A percentile compares a stretch with the other conserved stretches of the same genome.
These are phyloP conservation scores for Calonectria crousiana DNA, from an alignment of 2,329 filamentous ascomycete species.

Conservation along the genomic window DNA sequence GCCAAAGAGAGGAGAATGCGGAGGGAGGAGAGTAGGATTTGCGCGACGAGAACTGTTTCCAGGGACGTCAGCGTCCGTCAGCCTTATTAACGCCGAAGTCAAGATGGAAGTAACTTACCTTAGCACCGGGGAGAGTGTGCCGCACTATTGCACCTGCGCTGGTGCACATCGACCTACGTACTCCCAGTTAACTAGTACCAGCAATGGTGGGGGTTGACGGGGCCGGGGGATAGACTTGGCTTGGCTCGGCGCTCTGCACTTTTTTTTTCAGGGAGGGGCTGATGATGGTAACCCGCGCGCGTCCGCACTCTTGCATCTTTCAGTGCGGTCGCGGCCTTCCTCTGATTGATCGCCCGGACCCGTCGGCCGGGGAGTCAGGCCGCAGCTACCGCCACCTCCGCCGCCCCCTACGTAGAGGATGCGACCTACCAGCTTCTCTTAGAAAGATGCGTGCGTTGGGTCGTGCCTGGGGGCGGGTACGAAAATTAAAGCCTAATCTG, in stretches of 20 bases:
- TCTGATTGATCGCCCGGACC: conserved; percentile 19
- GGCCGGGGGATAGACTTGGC: conserved; percentile 2
- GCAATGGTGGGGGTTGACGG: conserved; percentile 22
- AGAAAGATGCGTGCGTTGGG: conserved; percentile 8
- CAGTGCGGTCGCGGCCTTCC: background rate
- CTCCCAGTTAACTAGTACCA: background rate
- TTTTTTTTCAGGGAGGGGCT: background rate
- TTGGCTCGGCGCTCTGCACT: conserved; percentile 1
- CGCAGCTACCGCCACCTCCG: conserved; percentile 10
- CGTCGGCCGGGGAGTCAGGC: conserved; percentile 22
- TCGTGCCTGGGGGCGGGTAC: conserved; percentile 11
- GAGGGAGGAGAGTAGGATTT: conserved; percentile 18
- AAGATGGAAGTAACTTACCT: conserved; percentile 21
- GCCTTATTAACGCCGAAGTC: conserved; percentile 28
- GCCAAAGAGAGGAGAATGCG: background rate
- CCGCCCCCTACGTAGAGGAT: conserved; percentile 22
- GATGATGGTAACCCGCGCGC: background rate
- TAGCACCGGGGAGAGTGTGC: conserved; percentile 13
- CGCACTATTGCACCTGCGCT: conserved; percentile 11
- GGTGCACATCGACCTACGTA: background rate
- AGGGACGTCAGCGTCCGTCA: conserved; percentile 26
- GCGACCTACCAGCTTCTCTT: background rate
- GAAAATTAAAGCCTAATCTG: conserved; percentile 5
- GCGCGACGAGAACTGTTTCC: conserved; percentile 16
- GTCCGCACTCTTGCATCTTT: background rate